Conservation (phyloP, 108 stramenopile species). For the Cyclotella atomus region DNA sequence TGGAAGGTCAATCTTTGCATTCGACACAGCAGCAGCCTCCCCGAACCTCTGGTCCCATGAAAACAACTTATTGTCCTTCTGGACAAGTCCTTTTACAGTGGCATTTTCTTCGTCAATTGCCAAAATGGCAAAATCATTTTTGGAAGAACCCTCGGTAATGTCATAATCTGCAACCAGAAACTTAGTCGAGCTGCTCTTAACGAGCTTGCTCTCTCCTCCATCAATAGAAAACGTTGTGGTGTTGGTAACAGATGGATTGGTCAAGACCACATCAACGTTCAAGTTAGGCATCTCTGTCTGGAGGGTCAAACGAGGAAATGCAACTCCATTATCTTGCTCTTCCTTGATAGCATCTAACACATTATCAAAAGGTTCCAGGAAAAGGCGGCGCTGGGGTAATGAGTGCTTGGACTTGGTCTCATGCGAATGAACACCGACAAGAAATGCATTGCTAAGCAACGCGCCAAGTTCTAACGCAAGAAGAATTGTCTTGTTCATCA, state of each 20-base stretch:
- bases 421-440: too few species aligned
- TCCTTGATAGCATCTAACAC: neutral
- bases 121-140: neutral
- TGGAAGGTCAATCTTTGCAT: neutral
- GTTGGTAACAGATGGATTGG: neutral
- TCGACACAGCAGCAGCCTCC: neutral
- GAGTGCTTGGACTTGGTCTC: too few species aligned
- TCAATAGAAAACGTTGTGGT: neutral
- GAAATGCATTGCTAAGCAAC: too few species aligned
- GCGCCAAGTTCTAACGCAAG: too few species aligned
- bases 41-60: neutral
- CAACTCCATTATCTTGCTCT: neutral
- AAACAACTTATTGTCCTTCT: neutral
- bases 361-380: too few species aligned
- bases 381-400: neutral
- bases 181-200: neutral
- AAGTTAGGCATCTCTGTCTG: too few species aligned
- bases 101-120: neutral
- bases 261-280: neutral
- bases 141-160: neutral
- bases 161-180: neutral
- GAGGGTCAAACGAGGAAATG: neutral
- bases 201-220: constrained; percentile 3
- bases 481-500: too few species aligned
- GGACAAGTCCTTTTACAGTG: neutral